Base-by-base conservation (phyloP, 139 green algal species). In the Picochlorum sp. region DNA sequence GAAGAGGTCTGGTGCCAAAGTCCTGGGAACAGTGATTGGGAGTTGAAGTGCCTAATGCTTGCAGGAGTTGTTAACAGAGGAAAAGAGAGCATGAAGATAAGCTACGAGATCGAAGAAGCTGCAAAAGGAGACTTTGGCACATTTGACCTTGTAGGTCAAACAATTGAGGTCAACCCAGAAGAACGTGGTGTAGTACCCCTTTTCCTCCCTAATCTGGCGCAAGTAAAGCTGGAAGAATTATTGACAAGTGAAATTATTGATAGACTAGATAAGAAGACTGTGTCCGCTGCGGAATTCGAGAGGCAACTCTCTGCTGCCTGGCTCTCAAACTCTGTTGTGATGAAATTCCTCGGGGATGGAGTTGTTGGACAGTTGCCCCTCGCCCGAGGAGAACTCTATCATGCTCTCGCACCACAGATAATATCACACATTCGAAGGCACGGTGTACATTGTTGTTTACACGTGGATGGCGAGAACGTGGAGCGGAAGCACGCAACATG, bases 11-110 rank as follows among this genome's bases (percentile, higher is more conserved):
- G 23, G 20, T 50, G 13, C 13, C 58, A 28, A 37, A 8, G 21
- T 32, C 20, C 6, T 26, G 13, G 21, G 20, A 28, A n/a, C 11
- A 57, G 16, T n/a, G 20, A 26, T 18, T 65, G 58, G 20, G 58
- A 26, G 6, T 18, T 18, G 23, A 65, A 23, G 15, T n/a, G 13
- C 20, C n/a, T 65, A 9, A 57, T 65, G 58, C 41, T 65, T 16
- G 58, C 23, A 58, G 58, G 23, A n/a, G 58, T 65, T 28, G 58
- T 65, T 6, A 65, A 65, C 13, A 10, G 58, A 30, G 58, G 58
- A 16, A 28, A 18, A 28, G 23, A 18, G 7, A 59, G 21, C n/a
- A 20, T 59, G 18, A 34, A 28, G 15, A 23, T 34, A 59, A 30
- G 51, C 18, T n/a, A 32, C 6, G 51, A 34, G 20, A 18, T 41